These are phyloP conservation scores for Yamadazyma nakazawae DNA, from an alignment of 805 yeast genomes.

Conservation along the genomic window DNA sequence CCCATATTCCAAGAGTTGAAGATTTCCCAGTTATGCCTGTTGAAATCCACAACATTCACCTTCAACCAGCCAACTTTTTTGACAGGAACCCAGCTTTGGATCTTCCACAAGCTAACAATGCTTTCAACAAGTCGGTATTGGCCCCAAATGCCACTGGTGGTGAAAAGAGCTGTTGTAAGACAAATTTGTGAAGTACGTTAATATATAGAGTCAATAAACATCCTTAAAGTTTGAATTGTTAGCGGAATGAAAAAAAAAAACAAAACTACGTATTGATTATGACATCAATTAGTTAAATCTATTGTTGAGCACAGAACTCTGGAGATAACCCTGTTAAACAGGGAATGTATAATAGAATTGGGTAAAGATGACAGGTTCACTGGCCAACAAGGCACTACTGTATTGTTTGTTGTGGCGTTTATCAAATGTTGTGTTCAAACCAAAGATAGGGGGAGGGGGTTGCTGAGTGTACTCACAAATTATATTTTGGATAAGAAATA, in stretches of 20 bases:
- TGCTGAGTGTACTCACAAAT: background rate
- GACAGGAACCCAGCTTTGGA: slow-evolving; percentile 76
- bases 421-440: background rate
- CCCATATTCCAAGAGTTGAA: slow-evolving; percentile 79
- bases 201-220: no score
- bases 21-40: slow-evolving; percentile 92
- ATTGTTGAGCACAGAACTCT: no score
- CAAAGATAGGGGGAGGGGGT: background rate
- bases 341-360: no score
- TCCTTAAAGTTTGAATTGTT: no score
- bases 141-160: slow-evolving; percentile 18
- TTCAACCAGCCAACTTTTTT: slow-evolving; percentile 73
- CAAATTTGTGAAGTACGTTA: slow-evolving; percentile 15
- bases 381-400: background rate
- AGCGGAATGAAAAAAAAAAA: no score
- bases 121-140: slow-evolving; percentile 61
- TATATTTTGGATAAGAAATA: background rate
- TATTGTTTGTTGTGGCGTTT: background rate
- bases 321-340: no score
- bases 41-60: slow-evolving; percentile 63
- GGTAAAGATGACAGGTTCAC: background rate
- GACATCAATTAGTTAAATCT: no score
- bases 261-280: no score
- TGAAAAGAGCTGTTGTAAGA: slow-evolving; percentile 34
- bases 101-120: slow-evolving; percentile 66